Percentiles rank a stretch among this genome's conserved stretches.
phyloP scores from a whole-genome alignment of 306 rosid species.

The Rosa lucieae region DNA sequence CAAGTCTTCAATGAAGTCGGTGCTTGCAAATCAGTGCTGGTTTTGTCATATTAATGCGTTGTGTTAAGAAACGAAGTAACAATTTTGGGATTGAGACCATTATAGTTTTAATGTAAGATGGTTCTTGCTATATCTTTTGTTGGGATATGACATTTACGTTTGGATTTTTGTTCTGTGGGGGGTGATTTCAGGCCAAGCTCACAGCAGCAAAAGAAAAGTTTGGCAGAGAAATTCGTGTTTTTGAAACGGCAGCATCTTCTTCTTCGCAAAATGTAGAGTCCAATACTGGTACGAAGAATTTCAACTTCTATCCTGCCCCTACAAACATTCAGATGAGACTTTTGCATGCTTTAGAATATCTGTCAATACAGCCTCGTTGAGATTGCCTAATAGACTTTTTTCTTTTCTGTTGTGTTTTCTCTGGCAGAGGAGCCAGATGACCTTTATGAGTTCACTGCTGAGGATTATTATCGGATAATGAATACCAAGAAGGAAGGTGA shows the following conservation, averaged over 20 bases:
- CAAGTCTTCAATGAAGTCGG: background rate
- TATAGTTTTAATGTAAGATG: slow-evolving; percentile 10
- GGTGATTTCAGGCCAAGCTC: slow-evolving; percentile 50
- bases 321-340: background rate
- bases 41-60: background rate
- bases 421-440: slow-evolving; percentile 62
- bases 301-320: background rate
- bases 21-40: background rate
- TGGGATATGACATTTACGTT: slow-evolving; percentile 6
- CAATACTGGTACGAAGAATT: slow-evolving; percentile 38
- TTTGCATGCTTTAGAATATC: background rate
- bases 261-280: slow-evolving; percentile 39
- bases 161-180: slow-evolving; percentile 8
- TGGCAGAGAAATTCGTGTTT: slow-evolving; percentile 75
- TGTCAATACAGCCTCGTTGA: background rate
- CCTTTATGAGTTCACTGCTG: slow-evolving; percentile 74
- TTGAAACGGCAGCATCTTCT: slow-evolving; percentile 57
- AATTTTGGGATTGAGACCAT: slow-evolving; percentile 4
- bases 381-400: slow-evolving; percentile 1
- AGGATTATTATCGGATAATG: slow-evolving; percentile 65
- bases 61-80: background rate
- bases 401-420: slow-evolving; percentile 9
- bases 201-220: slow-evolving; percentile 54
- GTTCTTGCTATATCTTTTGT: slow-evolving; percentile 14
- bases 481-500: slow-evolving; percentile 74